phyloP scores from a whole-genome alignment of 2,329 filamentous ascomycete genomes.

The Xylaria arbuscula region DNA sequence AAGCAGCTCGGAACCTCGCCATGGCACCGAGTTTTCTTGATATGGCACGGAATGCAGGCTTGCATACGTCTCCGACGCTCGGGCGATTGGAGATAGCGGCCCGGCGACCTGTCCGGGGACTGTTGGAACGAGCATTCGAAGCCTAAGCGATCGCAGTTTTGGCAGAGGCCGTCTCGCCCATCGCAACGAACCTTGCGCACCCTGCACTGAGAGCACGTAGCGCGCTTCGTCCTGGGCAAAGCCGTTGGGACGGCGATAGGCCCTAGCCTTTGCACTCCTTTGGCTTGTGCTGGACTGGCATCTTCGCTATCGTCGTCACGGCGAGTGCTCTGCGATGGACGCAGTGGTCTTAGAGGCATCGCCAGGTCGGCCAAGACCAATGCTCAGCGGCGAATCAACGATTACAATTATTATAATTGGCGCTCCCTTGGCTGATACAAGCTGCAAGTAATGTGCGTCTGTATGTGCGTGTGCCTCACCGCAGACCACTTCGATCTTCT shows the following conservation, averaged over 20 bases:
- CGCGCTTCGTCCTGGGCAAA: conserved; percentile 38
- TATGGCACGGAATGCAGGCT: conserved; percentile 48
- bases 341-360: conserved; percentile 46
- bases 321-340: conserved; percentile 41
- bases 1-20: conserved; percentile 49
- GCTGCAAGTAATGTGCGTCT: not conserved
- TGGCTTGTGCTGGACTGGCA: conserved; percentile 1
- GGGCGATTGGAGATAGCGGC: conserved; percentile 46
- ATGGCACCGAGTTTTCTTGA: conserved; percentile 49
- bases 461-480: not conserved
- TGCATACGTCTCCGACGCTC: conserved; percentile 48
- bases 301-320: conserved; percentile 18
- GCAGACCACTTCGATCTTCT: conserved; percentile 8
- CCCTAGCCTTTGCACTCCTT: conserved; percentile 1
- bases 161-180: conserved; percentile 47
- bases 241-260: conserved; percentile 26
- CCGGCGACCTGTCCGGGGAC: conserved; percentile 38
- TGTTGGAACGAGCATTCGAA: conserved; percentile 52
- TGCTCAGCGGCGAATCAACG: not conserved
- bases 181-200: conserved; percentile 51
- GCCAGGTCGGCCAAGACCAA: conserved; percentile 9
- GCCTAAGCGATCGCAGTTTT: conserved; percentile 51
- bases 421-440: not conserved
- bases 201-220: conserved; percentile 47
- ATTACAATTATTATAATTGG: not conserved